Conservation (phyloP, 306 rosid genomes). For the Pterocarpus santalinus region DNA sequence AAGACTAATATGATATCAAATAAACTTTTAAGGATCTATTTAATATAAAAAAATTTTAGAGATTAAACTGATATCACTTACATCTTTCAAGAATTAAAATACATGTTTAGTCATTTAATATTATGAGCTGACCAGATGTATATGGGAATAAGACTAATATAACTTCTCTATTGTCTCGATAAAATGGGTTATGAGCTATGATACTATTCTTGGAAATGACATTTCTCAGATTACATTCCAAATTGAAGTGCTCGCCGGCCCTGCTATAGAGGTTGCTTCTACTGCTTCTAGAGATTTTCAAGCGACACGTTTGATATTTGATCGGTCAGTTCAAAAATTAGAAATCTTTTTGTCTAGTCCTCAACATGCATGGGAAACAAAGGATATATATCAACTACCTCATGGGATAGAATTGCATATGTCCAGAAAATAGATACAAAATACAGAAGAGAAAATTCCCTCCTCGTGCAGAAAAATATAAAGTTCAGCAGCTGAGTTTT, state of each 20-base stretch:
- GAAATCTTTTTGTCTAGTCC: conserved; percentile 10
- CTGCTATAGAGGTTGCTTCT: conserved; percentile 57
- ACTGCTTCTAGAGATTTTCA: conserved; percentile 45
- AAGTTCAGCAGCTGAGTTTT: too few species aligned
- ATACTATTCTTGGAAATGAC: conserved; percentile 1
- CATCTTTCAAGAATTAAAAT: too few species aligned
- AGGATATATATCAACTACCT: neutral
- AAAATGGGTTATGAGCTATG: neutral
- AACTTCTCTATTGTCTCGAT: neutral
- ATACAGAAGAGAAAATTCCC: too few species aligned
- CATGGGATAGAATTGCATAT: conserved; percentile 2
- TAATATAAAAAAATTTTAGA: too few species aligned
- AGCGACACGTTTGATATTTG: conserved; percentile 76
- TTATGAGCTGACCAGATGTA: neutral
- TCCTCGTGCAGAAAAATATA: too few species aligned
- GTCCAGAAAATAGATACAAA: conserved; percentile 1
- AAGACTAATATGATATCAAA: too few species aligned
- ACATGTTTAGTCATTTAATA: too few species aligned
- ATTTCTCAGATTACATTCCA: conserved; percentile 64
- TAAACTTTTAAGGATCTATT: too few species aligned
- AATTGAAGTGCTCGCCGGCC: conserved; percentile 58
- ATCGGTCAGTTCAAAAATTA: conserved; percentile 61
- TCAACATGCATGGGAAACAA: conserved; percentile 4
- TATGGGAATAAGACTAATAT: neutral
- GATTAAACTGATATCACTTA: too few species aligned